phyloP scores from a whole-genome alignment of 2,329 filamentous ascomycete species.

The Hirsutella thompsonii region DNA sequence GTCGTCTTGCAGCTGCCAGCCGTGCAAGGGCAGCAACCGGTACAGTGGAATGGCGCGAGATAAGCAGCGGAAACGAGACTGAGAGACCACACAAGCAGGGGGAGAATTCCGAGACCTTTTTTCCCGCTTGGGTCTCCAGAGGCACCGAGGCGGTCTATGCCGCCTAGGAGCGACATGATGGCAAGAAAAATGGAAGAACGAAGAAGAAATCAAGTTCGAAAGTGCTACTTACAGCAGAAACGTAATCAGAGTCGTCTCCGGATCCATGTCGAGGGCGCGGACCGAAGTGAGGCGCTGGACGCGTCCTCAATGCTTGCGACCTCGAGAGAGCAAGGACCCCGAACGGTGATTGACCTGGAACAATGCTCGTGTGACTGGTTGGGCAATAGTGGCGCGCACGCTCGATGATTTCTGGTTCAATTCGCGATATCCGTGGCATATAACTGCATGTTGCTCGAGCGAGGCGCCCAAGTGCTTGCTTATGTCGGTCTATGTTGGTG shows the following conservation, averaged over 20 bases:
- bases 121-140: background rate
- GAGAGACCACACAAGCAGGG: constrained; percentile 4
- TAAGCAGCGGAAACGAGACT: background rate
- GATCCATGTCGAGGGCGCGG: constrained; percentile 32
- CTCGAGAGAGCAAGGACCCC: too few species aligned
- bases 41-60: background rate
- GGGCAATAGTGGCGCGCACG: too few species aligned
- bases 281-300: too few species aligned
- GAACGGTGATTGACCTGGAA: too few species aligned
- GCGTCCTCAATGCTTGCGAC: too few species aligned
- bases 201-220: background rate
- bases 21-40: background rate
- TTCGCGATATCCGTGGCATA: too few species aligned
- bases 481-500: too few species aligned
- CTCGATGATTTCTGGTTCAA: too few species aligned
- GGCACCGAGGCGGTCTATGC: background rate
- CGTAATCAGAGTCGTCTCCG: constrained; percentile 52
- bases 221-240: constrained; percentile 47
- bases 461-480: too few species aligned
- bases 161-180: background rate
- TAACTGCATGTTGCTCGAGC: too few species aligned
- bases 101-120: background rate
- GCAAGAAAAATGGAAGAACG: background rate
- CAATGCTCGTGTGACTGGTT: too few species aligned
- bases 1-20: background rate